A percentile compares a stretch with the other conserved stretches of the same genome.
phyloP scores from a whole-genome alignment of 2,329 filamentous ascomycete genomes.

The Botrytis medusae region DNA sequence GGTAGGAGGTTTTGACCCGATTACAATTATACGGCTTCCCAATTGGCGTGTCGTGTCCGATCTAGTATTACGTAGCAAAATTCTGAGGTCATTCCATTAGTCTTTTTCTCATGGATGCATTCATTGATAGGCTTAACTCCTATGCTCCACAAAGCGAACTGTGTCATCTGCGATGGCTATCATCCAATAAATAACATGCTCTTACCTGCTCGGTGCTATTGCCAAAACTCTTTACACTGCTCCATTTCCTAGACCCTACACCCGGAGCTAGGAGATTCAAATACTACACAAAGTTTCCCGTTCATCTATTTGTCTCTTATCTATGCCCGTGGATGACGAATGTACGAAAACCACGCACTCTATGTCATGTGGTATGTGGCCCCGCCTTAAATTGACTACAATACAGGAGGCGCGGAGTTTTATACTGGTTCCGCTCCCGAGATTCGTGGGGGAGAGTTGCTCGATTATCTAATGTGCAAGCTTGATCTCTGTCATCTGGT shows the following conservation, averaged over 20 bases:
- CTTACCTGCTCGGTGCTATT: not conserved
- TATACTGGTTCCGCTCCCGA: not conserved
- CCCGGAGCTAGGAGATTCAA: not conserved
- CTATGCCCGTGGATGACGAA: not conserved
- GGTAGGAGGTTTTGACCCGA: not conserved
- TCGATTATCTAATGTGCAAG: not conserved
- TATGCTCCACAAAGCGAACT: not conserved
- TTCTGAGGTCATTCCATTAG: not conserved
- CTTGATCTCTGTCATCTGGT: not conserved
- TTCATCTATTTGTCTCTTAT: not conserved
- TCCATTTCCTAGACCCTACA: accelerated
- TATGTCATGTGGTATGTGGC: not conserved
- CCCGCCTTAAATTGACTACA: not conserved
- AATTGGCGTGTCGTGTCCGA: not conserved
- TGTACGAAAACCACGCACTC: not conserved
- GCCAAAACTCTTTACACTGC: not conserved
- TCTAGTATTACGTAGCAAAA: not conserved
- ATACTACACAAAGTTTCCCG: not conserved
- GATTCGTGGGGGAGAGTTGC: not conserved
- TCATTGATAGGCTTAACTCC: not conserved
- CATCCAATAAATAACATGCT: not conserved
- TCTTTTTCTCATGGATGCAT: not conserved
- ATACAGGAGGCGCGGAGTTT: not conserved
- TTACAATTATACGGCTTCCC: not conserved
- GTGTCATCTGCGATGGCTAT: not conserved